A percentile compares a stretch with the other conserved stretches of the same genome.
phyloP scores from a whole-genome alignment of 2,329 filamentous ascomycete species.

The Bipolaris sorokiniana region DNA sequence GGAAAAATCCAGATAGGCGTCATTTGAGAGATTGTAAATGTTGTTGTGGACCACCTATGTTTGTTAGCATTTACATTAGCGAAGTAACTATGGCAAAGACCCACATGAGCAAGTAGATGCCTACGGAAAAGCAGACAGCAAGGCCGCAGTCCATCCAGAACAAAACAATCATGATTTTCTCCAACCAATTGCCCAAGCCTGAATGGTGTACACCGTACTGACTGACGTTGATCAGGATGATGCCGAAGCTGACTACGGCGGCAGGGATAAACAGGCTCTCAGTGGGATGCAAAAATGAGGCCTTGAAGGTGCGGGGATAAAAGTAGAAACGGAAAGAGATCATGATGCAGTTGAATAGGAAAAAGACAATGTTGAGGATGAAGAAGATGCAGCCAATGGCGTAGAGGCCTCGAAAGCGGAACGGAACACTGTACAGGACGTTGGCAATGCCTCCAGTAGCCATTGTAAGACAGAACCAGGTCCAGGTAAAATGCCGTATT shows the following conservation, averaged over 20 bases:
- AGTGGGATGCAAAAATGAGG: conserved; percentile 76
- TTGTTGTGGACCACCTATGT: conserved; percentile 67
- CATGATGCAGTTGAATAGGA: conserved; percentile 72
- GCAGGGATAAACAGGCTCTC: conserved; percentile 80
- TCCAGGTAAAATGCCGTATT: conserved; percentile 73
- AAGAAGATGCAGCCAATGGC: conserved; percentile 57
- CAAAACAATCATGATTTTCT: conserved; percentile 65
- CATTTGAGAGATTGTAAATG: conserved; percentile 79
- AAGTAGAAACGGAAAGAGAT: conserved; percentile 72
- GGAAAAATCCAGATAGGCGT: conserved; percentile 89
- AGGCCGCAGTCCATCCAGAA: conserved; percentile 77
- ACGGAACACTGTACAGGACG: conserved; percentile 59
- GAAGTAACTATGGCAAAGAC: conserved; percentile 26
- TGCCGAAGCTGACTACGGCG: conserved; percentile 69
- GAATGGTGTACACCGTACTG: conserved; percentile 69
- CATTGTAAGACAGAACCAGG: conserved; percentile 77
- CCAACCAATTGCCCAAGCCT: conserved; percentile 60
- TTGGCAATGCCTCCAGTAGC: conserved; percentile 66
- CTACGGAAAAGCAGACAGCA: conserved; percentile 70
- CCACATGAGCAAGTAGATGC: conserved; percentile 76
- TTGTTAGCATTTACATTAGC: conserved; percentile 1
- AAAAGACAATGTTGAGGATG: conserved; percentile 61
- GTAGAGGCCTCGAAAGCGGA: conserved; percentile 54
- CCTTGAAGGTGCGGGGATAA: conserved; percentile 72
- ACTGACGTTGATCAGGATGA: conserved; percentile 69